Base-by-base conservation (phyloP, 306 rosid species). In the Mimosa bimucronata region DNA sequence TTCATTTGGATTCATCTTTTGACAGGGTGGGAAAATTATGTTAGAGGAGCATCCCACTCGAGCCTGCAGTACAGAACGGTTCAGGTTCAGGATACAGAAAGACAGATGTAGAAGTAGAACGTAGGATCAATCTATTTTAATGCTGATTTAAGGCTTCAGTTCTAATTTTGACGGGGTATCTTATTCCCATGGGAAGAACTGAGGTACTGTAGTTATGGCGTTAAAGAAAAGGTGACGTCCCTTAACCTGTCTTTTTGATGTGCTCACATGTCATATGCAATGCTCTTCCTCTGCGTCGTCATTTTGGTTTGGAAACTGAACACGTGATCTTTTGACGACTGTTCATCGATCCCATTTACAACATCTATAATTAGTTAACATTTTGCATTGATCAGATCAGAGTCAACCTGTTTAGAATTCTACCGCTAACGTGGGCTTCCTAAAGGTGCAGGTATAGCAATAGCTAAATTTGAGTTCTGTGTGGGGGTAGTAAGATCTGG, bases 101-200 rank as follows among this genome's bases (percentile, higher is more conserved):
- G 55, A 34, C 64, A 79, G 82, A 41, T 62, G 75, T 78, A 73
- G 76, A 74, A 2, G 38, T 34, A 34, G 38, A 34, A 78, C 28
- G 48, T 50, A 66, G 44, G 26, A 80, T 85, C 84, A 58, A 83
- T 77, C 64, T 69, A 66, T 68, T 65, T 80, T 18, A 77, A 42
- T 79, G 83, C 82, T 82, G 83, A 78, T 85, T 84, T 79, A 71
- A 82, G 86, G 83, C 80, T 81, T 81, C 85, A 78, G 73, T 78
- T 78, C 71, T 50, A 88, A 81, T 66, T 53, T 86, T 86, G 84
- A 46, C 78, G 8, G 18, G 62, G 78, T 80, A 72, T 78, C 83
- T 75, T 79, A 73, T 71, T n/a, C 37, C 79, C 88, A 77, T 79
- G 38, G 55, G 64, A 80, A 70, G 80, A 86, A 68, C 16, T n/a